Evolutionary conservation across 257 asterid species (phyloP), one percentile per base, ranked within the genome.

Genomic region (Schizonepeta tenuifolia): DNA sequence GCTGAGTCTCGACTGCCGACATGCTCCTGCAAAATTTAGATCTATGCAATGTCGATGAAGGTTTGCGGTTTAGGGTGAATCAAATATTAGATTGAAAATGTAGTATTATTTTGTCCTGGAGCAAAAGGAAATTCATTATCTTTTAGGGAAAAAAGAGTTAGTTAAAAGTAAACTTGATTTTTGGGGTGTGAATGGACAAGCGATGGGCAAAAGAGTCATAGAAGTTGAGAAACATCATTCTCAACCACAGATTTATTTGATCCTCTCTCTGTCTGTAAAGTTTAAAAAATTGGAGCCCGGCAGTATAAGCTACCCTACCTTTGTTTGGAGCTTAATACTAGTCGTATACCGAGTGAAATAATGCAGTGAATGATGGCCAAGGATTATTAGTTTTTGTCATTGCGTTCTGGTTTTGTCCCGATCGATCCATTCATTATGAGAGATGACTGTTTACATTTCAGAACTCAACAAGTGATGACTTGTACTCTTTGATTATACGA

Each of bases 241-340:
- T 51, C 70, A 13, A 57, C 44, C 71, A 40, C 62, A 46, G 58
- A 46, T 38, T 70, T 1, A n/a, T n/a, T 15, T 6, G 70, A 64
- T 46, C 71, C n/a, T n/a, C 53, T 2, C 10, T 20, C 20, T 43
- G 31, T 60, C 67, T 7, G 0, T 12, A 36, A 47, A 35, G 55
- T 18, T 53, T 65, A 65, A 73, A 74, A 55, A 20, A 10, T 61
- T 46, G 12, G 44, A 6, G 47, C 58, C 54, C 66, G 53, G 63
- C 3, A 12, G 41, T 9, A 4, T 53, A 13, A 20, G 21, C n/a
- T 54, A 20, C 81, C 80, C 81, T 75, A 80, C 84, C 5, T 50
- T n/a, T 31, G 11, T 65, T 70, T 65, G 83, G 77, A 75, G 28
- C 50, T 40, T 69, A 67, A 31, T 36, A 15, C 53, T 11, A 2